Evolutionary conservation across 768 basidiomycete species (phyloP).

Genomic region (Mycena metata): DNA sequence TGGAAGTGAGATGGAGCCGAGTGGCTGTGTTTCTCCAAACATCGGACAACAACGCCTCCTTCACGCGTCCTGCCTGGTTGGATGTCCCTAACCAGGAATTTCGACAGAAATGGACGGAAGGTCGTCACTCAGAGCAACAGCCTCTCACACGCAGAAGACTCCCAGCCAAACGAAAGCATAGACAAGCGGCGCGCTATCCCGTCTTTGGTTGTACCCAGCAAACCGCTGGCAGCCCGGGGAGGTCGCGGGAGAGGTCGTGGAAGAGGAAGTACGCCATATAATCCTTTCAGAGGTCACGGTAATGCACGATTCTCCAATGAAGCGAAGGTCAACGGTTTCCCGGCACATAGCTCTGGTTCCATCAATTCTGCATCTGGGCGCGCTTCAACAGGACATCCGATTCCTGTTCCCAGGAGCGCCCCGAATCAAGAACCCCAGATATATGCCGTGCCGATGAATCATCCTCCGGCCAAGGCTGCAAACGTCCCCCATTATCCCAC

Average conservation of each 20-base stretch:
- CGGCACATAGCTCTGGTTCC: background rate
- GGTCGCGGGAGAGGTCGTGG: slow-evolving; percentile 5
- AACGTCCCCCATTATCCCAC: no score
- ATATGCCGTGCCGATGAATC: no score
- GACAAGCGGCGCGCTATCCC: slow-evolving; percentile 25
- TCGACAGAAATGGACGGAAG: slow-evolving; percentile 4
- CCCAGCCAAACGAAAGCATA: slow-evolving; percentile 39
- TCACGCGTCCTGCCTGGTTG: no score
- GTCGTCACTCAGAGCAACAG: background rate
- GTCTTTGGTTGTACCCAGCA: slow-evolving; percentile 22
- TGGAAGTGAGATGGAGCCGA: no score
- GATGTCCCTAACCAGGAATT: slow-evolving; percentile 16
- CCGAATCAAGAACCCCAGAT: no score
- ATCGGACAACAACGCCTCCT: no score
- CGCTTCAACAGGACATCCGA: background rate
- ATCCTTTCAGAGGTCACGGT: background rate
- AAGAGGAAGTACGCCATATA: background rate
- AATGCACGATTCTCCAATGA: no score
- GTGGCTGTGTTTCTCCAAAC: no score
- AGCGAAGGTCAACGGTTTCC: background rate
- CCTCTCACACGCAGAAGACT: slow-evolving; percentile 34
- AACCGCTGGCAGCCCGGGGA: slow-evolving; percentile 6
- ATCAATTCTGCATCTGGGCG: slow-evolving; percentile 1
- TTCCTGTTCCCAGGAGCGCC: background rate
- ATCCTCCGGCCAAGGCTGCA: no score